Evolutionary conservation across 768 basidiomycete species (phyloP).

Genomic region (Hericium erinaceus): DNA sequence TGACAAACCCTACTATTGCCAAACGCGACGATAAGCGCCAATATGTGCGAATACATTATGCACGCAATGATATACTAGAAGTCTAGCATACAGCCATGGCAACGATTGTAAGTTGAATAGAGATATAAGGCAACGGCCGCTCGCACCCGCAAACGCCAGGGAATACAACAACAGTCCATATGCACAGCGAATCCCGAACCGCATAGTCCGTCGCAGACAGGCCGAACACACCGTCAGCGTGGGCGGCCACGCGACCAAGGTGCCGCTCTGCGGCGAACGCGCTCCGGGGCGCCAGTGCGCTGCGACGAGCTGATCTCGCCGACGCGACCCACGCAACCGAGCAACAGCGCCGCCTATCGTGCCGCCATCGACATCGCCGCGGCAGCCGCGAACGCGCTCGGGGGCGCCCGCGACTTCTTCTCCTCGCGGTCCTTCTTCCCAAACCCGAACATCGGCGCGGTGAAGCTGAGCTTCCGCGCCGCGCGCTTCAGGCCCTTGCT

Average conservation of each 20-base stretch:
- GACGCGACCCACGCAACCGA: too few species aligned
- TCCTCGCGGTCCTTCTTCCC: slow-evolving; percentile 30
- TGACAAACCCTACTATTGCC: not conserved
- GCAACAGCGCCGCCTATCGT: not conserved
- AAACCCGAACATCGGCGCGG: slow-evolving; percentile 47
- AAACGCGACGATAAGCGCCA: not conserved
- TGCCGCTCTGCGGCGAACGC: too few species aligned
- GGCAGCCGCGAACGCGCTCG: not conserved
- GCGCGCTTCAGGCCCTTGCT: slow-evolving; percentile 24
- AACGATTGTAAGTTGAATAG: not conserved
- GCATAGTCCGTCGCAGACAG: too few species aligned
- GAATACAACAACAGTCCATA: not conserved
- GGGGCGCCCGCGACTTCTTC: not conserved
- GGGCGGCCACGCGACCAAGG: too few species aligned
- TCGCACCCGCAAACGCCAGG: not conserved
- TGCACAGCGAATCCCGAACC: not conserved
- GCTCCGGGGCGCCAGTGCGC: too few species aligned
- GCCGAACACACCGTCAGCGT: too few species aligned
- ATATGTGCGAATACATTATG: slow-evolving; percentile 1
- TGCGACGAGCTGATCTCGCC: too few species aligned
- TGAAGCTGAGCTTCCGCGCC: slow-evolving; percentile 56
- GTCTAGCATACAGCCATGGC: not conserved
- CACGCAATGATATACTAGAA: not conserved
- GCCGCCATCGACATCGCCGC: not conserved
- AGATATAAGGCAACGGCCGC: slow-evolving; percentile 1